Conservation (phyloP, 345 rosid species). For the Alliaria petiolata region DNA sequence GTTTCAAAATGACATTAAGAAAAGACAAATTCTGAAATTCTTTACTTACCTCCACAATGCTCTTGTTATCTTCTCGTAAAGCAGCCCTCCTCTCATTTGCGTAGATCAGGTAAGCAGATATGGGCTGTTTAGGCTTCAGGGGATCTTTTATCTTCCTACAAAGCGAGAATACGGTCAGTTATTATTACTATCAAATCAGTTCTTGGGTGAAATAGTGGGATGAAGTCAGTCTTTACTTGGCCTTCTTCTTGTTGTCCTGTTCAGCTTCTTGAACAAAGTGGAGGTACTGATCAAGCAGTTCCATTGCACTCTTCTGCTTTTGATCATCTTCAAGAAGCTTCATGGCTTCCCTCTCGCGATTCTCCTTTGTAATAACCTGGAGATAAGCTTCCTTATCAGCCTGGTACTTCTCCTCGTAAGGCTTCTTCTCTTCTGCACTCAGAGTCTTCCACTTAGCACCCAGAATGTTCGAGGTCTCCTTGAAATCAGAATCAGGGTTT, state of each 20-base stretch:
- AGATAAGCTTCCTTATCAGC: constrained; percentile 70
- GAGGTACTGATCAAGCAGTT: constrained; percentile 80
- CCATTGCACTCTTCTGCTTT: constrained; percentile 87
- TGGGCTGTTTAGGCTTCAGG: constrained; percentile 72
- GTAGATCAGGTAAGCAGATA: constrained; percentile 70
- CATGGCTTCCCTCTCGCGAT: constrained; percentile 86
- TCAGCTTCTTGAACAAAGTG: constrained; percentile 74
- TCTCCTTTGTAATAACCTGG: constrained; percentile 66
- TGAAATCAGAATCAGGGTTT: constrained; percentile 76
- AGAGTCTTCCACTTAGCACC: constrained; percentile 82
- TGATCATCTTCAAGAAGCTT: constrained; percentile 84
- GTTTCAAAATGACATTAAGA: not conserved
- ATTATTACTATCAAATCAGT: constrained; percentile 10
- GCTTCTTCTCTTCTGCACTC: constrained; percentile 76
- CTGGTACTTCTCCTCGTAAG: constrained; percentile 81
- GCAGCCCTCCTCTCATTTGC: constrained; percentile 68
- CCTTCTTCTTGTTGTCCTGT: constrained; percentile 56
- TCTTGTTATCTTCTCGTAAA: constrained; percentile 63
- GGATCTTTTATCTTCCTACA: constrained; percentile 92
- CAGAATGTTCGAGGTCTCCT: constrained; percentile 65
- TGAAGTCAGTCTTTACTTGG: too few species aligned
- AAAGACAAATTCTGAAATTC: not conserved
- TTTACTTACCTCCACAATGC: constrained; percentile 54
- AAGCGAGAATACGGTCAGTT: not conserved
- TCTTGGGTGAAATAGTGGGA: not conserved